Evolutionary conservation across 305 asterid species (phyloP).

Genomic region (Ruellia speciosa): DNA sequence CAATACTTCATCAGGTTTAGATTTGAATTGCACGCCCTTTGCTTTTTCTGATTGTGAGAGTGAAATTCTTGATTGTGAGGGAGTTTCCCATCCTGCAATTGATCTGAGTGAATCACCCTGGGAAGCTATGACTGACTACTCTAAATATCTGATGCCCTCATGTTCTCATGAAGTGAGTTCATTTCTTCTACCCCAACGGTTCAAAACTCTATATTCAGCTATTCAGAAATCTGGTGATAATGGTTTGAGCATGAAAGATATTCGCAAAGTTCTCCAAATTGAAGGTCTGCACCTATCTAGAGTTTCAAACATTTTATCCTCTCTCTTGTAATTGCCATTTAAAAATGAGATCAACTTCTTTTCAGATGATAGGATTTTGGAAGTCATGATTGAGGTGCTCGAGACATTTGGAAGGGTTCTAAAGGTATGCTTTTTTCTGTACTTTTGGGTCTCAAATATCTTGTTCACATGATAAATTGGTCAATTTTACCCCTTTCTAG

Average conservation of each 20-base stretch:
- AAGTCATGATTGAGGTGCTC: conserved; percentile 63
- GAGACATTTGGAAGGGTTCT: conserved; percentile 70
- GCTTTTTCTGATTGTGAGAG: conserved; percentile 30
- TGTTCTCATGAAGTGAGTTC: conserved; percentile 34
- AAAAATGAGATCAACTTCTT: conserved; percentile 27
- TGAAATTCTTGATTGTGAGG: conserved; percentile 34
- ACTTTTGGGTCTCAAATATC: conserved; percentile 9
- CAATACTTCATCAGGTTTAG: conserved; percentile 20
- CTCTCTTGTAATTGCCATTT: conserved; percentile 15
- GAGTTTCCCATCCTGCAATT: conserved; percentile 25
- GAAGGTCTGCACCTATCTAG: conserved; percentile 42
- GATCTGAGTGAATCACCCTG: conserved; percentile 49
- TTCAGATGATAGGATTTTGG: conserved; percentile 53
- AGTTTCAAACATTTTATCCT: conserved; percentile 18
- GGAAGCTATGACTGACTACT: conserved; percentile 73
- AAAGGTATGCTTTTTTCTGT: conserved; percentile 42
- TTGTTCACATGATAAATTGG: not conserved
- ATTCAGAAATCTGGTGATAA: conserved; percentile 89
- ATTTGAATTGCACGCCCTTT: conserved; percentile 25
- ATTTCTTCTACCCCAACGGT: conserved; percentile 39
- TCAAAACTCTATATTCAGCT: conserved; percentile 63
- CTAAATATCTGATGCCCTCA: conserved; percentile 40
- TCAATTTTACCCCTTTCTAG: no score
- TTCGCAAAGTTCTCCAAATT: conserved; percentile 38
- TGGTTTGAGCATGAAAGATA: conserved; percentile 77